These are phyloP conservation scores for Cladorrhinum sp. DNA, from an alignment of 2,329 filamentous ascomycete genomes.

Conservation along the genomic window DNA sequence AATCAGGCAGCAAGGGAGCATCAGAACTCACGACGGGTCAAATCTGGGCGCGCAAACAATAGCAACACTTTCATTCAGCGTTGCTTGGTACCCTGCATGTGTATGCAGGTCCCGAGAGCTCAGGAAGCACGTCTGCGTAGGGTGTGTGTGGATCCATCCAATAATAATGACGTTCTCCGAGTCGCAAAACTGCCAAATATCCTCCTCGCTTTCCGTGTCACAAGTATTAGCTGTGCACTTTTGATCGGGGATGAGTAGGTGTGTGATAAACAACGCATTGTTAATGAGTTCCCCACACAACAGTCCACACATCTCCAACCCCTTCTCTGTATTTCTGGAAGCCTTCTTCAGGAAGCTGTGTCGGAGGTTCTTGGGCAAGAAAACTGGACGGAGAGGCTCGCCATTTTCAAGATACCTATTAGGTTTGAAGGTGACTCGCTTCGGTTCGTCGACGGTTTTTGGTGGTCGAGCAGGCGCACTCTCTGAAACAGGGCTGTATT, in stretches of 20 bases:
- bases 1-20: background rate
- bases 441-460: constrained; percentile 34
- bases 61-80: constrained; percentile 93
- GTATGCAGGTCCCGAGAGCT: constrained; percentile 92
- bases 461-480: constrained; percentile 31
- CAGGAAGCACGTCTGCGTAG: constrained; percentile 96
- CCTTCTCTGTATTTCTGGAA: constrained; percentile 69
- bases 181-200: constrained; percentile 86
- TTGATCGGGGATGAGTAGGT: constrained; percentile 87
- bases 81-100: constrained; percentile 89
- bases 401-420: constrained; percentile 89
- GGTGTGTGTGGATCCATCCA: constrained; percentile 98
- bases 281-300: constrained; percentile 87
- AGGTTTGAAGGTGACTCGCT: constrained; percentile 74
- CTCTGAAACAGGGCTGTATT: constrained; percentile 28
- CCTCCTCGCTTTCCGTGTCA: constrained; percentile 83
- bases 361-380: constrained; percentile 75
- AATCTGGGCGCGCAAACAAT: constrained; percentile 92
- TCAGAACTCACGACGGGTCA: constrained; percentile 60
- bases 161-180: constrained; percentile 78
- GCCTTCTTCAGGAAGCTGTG: constrained; percentile 72
- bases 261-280: constrained; percentile 88
- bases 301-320: constrained; percentile 93
- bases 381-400: constrained; percentile 78
- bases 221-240: constrained; percentile 88